Evolutionary conservation across 176 grass and related monocot genomes (phyloP), one percentile per base, ranked within the genome.

Genomic region (Zoysia pacifica): DNA sequence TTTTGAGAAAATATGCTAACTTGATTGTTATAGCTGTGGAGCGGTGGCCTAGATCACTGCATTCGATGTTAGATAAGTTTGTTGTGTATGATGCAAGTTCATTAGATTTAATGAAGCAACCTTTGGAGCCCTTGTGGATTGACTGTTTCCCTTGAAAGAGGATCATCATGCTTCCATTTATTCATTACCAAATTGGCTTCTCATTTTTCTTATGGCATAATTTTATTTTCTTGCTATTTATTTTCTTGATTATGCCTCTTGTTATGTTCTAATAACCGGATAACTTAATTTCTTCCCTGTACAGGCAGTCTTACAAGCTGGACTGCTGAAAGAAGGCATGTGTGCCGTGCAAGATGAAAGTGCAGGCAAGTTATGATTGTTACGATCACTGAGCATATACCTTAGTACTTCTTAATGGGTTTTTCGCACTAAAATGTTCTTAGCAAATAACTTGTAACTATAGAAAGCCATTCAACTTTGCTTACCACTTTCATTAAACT

Each of bases 321-420:
- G 94, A 75, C 80, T 97, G 65, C 80, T 97, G 35, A 89, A 91
- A 81, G 83, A 94, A 70, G 94, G 94, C 75, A 84, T 97, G 56
- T 97, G 94, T 86, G 90, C 91, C 48, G 91, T 97, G 77, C 94
- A 97, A 83, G 94, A 97, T 80, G 94, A 97, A 88, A 97, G 94
- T 82, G 94, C 94, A 90, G 94, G 94, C 82, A 80, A 84, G 79
- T 80, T 28, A n/a, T 47, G 76, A 63, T 81, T 79, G 79, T 70
- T 2, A 79, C 78, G n/a, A 72, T 51, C 69, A 74, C 47, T 44
- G 62, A 76, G 60, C 36, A 52, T 66, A 58, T 68, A 5, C 19
- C 46, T 82, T 59, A 77, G 50, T 72, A 80, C 35, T 7, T 51
- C 5, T 7, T 59, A 77, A 77, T 76, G 61, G 37, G 28, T 44